Conservation (phyloP, 192 early-diverging fungal species). For the Entomortierella lignicola region DNA sequence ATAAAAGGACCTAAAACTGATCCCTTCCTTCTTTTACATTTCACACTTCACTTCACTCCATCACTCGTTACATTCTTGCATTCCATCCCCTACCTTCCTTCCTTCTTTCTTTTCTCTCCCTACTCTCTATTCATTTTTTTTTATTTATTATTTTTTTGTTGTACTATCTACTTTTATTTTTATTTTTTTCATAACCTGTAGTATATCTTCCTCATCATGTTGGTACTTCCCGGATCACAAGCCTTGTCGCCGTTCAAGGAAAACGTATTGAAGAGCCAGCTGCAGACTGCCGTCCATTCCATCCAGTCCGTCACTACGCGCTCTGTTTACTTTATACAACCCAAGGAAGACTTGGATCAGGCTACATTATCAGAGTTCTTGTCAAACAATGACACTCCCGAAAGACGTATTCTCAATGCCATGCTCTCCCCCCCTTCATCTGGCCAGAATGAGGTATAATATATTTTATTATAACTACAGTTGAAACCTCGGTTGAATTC, state of each 20-base stretch:
- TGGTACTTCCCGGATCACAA: slow-evolving; percentile 86
- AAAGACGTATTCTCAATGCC: slow-evolving; percentile 60
- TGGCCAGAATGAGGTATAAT: slow-evolving; percentile 11
- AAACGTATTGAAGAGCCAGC: slow-evolving; percentile 64
- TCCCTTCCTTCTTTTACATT: slow-evolving; percentile 8
- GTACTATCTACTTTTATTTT: slow-evolving; percentile 1
- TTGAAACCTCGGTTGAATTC: background rate
- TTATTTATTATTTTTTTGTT: slow-evolving; percentile 9
- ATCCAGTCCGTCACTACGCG: slow-evolving; percentile 69
- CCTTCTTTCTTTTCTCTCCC: background rate
- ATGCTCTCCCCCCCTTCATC: slow-evolving; percentile 51
- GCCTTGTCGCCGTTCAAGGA: slow-evolving; percentile 84
- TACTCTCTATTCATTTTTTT: slow-evolving; percentile 2
- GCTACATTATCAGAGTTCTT: slow-evolving; percentile 52
- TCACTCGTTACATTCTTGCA: background rate
- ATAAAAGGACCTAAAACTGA: too few species aligned
- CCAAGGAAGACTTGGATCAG: slow-evolving; percentile 50
- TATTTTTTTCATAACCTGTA: slow-evolving; percentile 7
- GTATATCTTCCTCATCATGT: slow-evolving; percentile 65
- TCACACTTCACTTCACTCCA: slow-evolving; percentile 1
- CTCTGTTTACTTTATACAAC: slow-evolving; percentile 84
- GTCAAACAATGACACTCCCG: slow-evolving; percentile 54
- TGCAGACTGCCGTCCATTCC: slow-evolving; percentile 66
- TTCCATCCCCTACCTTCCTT: background rate
- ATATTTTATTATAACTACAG: background rate